phyloP scores from a whole-genome alignment of 257 asterid species.

The Solanum piurae region DNA sequence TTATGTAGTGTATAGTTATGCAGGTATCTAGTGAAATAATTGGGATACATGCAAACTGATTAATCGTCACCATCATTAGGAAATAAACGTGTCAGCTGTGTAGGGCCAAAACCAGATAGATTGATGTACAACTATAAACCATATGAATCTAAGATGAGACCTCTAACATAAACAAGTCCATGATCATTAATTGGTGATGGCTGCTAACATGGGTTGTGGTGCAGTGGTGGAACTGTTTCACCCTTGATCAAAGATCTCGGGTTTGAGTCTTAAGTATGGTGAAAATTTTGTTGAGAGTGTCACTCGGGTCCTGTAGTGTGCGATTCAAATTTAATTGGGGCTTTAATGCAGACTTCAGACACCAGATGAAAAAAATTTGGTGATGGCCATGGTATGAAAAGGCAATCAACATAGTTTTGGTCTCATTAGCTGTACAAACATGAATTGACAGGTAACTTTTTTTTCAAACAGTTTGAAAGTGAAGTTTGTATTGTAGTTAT shows the following conservation, averaged over 20 bases:
- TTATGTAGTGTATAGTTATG: not conserved
- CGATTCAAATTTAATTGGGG: too few relatives aligned
- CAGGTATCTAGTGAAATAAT: not conserved
- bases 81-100: not conserved
- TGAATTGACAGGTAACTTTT: not conserved
- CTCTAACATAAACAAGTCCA: not conserved
- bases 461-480: not conserved
- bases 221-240: accelerated
- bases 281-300: not conserved
- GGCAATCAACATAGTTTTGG: not conserved
- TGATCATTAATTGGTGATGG: not conserved
- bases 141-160: not conserved
- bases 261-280: not conserved
- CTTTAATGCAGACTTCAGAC: not conserved
- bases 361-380: too few relatives aligned
- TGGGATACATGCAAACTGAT: not conserved
- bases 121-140: not conserved
- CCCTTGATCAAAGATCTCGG: not conserved
- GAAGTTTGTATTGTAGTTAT: not conserved
- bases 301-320: accelerated
- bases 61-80: not conserved
- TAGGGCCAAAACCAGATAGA: not conserved
- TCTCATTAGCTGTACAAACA: not conserved
- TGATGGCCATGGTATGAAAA: not conserved
- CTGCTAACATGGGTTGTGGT: not conserved